Evolutionary conservation across 2,329 filamentous ascomycete species (phyloP).

Genomic region (Colletotrichum gloeosporioides): DNA sequence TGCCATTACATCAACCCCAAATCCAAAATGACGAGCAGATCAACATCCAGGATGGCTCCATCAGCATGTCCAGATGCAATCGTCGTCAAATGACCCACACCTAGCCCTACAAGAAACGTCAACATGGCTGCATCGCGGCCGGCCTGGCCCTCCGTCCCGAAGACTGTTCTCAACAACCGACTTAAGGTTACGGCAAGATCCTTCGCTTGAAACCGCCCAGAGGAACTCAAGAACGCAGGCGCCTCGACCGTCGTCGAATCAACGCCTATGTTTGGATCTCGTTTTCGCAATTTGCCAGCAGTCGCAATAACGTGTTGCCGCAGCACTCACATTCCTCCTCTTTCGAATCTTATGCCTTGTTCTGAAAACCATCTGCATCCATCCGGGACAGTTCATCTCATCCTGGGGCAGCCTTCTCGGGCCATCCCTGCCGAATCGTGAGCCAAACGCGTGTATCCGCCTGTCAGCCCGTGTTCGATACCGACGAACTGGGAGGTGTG

Average conservation of each 20-base stretch:
- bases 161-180: background rate
- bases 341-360: background rate
- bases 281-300: background rate
- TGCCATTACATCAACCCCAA: background rate
- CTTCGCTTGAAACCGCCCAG: background rate
- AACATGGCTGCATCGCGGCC: background rate
- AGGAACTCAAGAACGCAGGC: slow-evolving; percentile 7
- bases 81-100: background rate
- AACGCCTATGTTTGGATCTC: background rate
- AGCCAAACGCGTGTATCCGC: background rate
- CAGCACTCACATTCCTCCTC: background rate
- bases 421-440: background rate
- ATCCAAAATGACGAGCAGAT: background rate
- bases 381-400: slow-evolving; percentile 9
- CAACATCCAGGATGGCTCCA: background rate
- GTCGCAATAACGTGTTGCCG: background rate
- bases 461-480: background rate
- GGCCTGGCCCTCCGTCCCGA: background rate
- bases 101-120: background rate
- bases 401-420: background rate
- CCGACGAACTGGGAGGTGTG: background rate
- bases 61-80: background rate
- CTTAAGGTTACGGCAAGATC: background rate
- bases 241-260: background rate
- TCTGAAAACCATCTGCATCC: background rate